Evolutionary conservation across 163 green algal genomes (phyloP).

Genomic region (Chloromonas sp.): DNA sequence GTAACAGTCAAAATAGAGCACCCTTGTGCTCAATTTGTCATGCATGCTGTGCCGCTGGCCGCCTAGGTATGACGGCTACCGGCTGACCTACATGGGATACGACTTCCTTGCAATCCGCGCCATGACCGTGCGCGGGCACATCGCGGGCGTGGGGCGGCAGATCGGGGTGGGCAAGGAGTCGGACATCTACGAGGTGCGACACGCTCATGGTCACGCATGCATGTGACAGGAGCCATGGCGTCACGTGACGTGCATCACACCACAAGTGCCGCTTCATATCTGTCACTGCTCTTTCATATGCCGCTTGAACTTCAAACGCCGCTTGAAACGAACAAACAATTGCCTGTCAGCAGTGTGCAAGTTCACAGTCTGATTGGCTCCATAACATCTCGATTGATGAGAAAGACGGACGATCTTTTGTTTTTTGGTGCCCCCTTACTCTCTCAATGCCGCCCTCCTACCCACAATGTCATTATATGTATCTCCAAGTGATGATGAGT

Average conservation of each 20-base stretch:
- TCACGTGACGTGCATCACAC: background rate
- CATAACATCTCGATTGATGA: too few relatives aligned
- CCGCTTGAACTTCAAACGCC: background rate
- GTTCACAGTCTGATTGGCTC: too few relatives aligned
- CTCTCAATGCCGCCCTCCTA: too few relatives aligned
- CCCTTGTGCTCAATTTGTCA: background rate
- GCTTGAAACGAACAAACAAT: too few relatives aligned
- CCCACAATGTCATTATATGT: too few relatives aligned
- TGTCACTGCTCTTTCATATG: background rate
- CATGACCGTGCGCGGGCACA: conserved; percentile 72
- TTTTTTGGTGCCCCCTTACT: too few relatives aligned
- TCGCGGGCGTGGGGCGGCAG: conserved; percentile 80
- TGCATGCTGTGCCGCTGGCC: background rate
- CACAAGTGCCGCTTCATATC: background rate
- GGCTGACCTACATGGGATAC: conserved; percentile 94
- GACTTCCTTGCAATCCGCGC: conserved; percentile 95
- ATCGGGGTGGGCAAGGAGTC: conserved; percentile 98
- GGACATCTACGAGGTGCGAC: conserved; percentile 87
- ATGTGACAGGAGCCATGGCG: background rate
- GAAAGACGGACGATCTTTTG: too few relatives aligned
- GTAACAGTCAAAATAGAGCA: background rate
- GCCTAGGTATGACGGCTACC: conserved; percentile 86
- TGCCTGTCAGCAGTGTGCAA: too few relatives aligned
- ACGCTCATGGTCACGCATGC: background rate
- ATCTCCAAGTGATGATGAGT: too few relatives aligned